Evolutionary conservation across 495 filamentous ascomycete genomes (phyloP).

Genomic region (Cetradonia linearis): DNA sequence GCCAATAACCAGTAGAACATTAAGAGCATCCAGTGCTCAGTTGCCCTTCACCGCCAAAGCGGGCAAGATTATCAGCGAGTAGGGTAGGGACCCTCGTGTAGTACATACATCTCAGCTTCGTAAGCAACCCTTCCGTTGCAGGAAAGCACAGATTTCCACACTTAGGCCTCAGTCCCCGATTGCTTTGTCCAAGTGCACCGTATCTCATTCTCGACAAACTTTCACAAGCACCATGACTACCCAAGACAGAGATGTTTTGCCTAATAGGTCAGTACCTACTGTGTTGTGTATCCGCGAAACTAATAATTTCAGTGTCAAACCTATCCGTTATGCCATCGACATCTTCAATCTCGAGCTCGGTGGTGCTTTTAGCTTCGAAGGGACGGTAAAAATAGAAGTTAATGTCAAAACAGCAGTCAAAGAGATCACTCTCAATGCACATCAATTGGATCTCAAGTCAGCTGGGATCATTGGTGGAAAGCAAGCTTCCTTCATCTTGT

Average conservation of each 20-base stretch:
- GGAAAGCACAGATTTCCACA: background rate
- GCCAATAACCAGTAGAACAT: background rate
- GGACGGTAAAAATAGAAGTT: constrained; percentile 55
- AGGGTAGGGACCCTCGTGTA: background rate
- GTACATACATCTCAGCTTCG: background rate
- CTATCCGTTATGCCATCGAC: constrained; percentile 73
- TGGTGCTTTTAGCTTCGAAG: constrained; percentile 70
- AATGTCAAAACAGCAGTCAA: constrained; percentile 52
- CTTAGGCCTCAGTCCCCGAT: background rate
- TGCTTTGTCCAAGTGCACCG: background rate
- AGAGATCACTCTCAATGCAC: constrained; percentile 65
- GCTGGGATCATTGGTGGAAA: constrained; percentile 36
- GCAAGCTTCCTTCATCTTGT: constrained; percentile 55
- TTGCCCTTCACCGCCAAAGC: background rate
- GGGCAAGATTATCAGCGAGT: background rate
- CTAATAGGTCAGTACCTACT: constrained; percentile 16
- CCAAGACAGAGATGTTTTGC: constrained; percentile 21
- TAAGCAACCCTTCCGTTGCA: background rate
- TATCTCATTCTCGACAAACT: background rate
- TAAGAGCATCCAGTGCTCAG: background rate
- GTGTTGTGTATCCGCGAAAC: background rate
- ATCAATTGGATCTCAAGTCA: constrained; percentile 50
- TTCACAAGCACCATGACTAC: constrained; percentile 11
- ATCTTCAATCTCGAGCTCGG: constrained; percentile 68
- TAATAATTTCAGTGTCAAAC: constrained; percentile 52